Evolutionary conservation across 176 grass and related monocot genomes (phyloP), one percentile per base, ranked within the genome.

Genomic region (Phyllostachys edulis): DNA sequence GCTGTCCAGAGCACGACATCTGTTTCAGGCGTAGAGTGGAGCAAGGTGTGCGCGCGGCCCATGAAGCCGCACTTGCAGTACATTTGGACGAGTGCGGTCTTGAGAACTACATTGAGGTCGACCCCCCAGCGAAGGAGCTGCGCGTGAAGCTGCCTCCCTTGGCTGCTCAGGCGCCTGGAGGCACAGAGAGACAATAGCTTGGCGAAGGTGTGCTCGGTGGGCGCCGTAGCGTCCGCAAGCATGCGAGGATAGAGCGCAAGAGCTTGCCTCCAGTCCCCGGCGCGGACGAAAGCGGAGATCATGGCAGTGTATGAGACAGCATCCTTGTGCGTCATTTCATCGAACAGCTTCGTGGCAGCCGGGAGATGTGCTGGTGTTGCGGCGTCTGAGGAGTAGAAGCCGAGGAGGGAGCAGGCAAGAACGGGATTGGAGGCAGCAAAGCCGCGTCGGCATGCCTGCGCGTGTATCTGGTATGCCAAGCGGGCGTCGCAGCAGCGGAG

Each of bases 1-100:
- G 88, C 62, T 20, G 92, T 93, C 88, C 89, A 95, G 55, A 98
- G 85, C 81, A 87, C 83, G 63, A 93, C 92, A 40, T 94, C 95
- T 0, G 85, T 89, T 7, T 93, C 87, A 0, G 77, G 63, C 49
- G 85, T 94, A 26, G 82, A 85, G n/a, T 61, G 59, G 83, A 98
- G 92, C 27, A 87, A 76, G 71, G 74, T 70, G 5, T 81, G 47
- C 0, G 91, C 92, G 34, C 20, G 74, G 32, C 9, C 50, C 87
- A 91, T 88, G 56, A 69, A 23, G 32, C 80, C 78, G 17, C 88
- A 94, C 71, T 81, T 88, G 29, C 73, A 91, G 84, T 94, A 91
- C 88, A 93, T 94, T 71, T 98, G 77, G 17, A 95, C 27, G 7
- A 98, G 81, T 15, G 85, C 71, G 16, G 92, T 98, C 89, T 98